phyloP scores from a whole-genome alignment of 495 filamentous ascomycete genomes.

The Penicillium psychrofluorescens region DNA sequence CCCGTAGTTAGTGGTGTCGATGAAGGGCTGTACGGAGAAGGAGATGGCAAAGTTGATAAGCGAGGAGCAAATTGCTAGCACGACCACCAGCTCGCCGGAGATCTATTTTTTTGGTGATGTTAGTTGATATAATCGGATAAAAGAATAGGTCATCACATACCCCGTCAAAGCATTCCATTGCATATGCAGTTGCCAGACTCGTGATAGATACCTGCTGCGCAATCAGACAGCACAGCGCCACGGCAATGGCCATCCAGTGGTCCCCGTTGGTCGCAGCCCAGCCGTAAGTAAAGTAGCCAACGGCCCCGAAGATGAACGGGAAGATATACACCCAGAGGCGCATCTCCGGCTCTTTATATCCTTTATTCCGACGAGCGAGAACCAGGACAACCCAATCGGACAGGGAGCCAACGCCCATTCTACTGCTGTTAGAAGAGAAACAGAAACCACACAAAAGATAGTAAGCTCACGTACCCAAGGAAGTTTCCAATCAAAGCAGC shows the following conservation, averaged over 20 bases:
- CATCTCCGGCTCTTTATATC: slow-evolving; percentile 30
- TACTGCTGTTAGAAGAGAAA: not conserved
- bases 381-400: slow-evolving; percentile 21
- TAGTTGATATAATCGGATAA: too few relatives aligned
- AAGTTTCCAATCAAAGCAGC: slow-evolving; percentile 22
- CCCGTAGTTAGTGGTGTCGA: slow-evolving; percentile 21
- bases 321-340: slow-evolving; percentile 21
- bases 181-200: slow-evolving; percentile 32
- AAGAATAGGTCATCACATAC: slow-evolving; percentile 7
- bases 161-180: slow-evolving; percentile 30
- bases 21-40: slow-evolving; percentile 25
- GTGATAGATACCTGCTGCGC: slow-evolving; percentile 30
- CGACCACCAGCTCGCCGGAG: slow-evolving; percentile 26
- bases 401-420: slow-evolving; percentile 23
- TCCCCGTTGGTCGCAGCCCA: slow-evolving; percentile 22
- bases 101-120: slow-evolving; percentile 6
- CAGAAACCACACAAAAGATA: too few relatives aligned
- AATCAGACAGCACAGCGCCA: slow-evolving; percentile 27
- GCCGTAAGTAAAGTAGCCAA: slow-evolving; percentile 28
- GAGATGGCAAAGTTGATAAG: slow-evolving; percentile 27
- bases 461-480: slow-evolving; percentile 11
- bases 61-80: slow-evolving; percentile 25
- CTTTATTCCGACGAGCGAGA: slow-evolving; percentile 23
- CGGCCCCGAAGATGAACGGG: slow-evolving; percentile 18
- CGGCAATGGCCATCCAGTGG: slow-evolving; percentile 27